A percentile compares a stretch with the other conserved stretches of the same genome.
Conservation (phyloP, 2,329 filamentous ascomycete species). For the Botrytis tulipae region DNA sequence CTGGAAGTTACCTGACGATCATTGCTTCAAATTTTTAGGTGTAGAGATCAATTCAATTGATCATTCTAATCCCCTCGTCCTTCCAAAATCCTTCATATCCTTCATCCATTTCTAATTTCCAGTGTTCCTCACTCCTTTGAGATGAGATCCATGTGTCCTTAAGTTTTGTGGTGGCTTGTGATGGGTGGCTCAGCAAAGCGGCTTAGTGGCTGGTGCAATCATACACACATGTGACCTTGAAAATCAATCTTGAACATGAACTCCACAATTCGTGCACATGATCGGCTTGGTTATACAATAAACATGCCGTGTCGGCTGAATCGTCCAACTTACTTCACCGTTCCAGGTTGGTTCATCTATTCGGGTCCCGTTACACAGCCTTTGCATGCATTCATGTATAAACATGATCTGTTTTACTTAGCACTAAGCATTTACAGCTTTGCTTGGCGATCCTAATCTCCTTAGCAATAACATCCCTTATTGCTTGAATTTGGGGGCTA, state of each 20-base stretch:
- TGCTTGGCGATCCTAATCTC: neutral
- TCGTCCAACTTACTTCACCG: neutral
- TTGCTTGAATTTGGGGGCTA: neutral
- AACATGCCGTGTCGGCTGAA: neutral
- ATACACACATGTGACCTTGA: neutral
- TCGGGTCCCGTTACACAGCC: constrained; percentile 2
- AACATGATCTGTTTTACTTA: neutral
- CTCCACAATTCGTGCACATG: neutral
- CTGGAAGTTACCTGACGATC: neutral
- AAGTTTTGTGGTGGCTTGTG: neutral
- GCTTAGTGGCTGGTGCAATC: neutral
- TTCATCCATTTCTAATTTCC: neutral
- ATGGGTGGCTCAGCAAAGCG: neutral
- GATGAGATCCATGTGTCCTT: neutral
- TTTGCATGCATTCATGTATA: neutral
- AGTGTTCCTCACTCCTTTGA: neutral
- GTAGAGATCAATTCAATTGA: neutral
- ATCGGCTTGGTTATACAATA: neutral
- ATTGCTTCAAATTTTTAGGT: neutral
- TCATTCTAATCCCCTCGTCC: neutral
- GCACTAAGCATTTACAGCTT: neutral
- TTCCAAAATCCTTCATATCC: neutral
- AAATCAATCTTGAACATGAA: neutral
- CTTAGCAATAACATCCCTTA: neutral
- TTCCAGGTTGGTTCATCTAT: neutral